These are phyloP conservation scores for Mytilinidion resinicola DNA, from an alignment of 495 filamentous ascomycete genomes.

Conservation along the genomic window DNA sequence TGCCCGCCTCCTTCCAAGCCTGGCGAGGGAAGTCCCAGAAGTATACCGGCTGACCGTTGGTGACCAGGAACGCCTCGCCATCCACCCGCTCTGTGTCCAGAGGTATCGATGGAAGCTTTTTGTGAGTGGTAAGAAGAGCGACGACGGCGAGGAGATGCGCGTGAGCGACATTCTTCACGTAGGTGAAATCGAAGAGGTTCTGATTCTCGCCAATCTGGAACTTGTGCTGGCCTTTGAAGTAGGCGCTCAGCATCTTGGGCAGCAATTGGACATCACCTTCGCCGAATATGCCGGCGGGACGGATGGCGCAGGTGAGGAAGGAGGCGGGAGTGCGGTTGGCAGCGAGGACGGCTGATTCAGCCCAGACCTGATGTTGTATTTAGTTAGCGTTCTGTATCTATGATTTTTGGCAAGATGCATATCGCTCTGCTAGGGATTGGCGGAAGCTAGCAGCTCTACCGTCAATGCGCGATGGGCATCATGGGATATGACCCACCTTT, in stretches of 20 bases:
- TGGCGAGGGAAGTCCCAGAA: slow-evolving; percentile 91
- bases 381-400: too few species aligned
- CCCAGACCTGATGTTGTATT: slow-evolving; percentile 56
- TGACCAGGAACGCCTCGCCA: slow-evolving; percentile 92
- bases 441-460: too few species aligned
- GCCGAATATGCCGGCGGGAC: slow-evolving; percentile 86
- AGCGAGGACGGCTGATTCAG: slow-evolving; percentile 75
- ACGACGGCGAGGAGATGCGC: slow-evolving; percentile 65
- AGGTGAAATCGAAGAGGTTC: slow-evolving; percentile 83
- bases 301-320: slow-evolving; percentile 68
- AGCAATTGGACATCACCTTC: slow-evolving; percentile 54
- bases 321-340: slow-evolving; percentile 67
- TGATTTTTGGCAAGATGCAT: too few species aligned
- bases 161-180: slow-evolving; percentile 71
- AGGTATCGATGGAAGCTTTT: slow-evolving; percentile 48
- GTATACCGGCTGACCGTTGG: slow-evolving; percentile 84
- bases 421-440: too few species aligned
- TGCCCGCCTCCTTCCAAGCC: slow-evolving; percentile 56
- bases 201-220: slow-evolving; percentile 85
- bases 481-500: slow-evolving; percentile 36
- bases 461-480: too few species aligned
- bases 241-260: slow-evolving; percentile 53
- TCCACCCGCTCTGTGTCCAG: slow-evolving; percentile 76
- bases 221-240: slow-evolving; percentile 57
- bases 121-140: slow-evolving; percentile 58